phyloP scores from a whole-genome alignment of 495 filamentous ascomycete genomes.

The Penicillium herquei region DNA sequence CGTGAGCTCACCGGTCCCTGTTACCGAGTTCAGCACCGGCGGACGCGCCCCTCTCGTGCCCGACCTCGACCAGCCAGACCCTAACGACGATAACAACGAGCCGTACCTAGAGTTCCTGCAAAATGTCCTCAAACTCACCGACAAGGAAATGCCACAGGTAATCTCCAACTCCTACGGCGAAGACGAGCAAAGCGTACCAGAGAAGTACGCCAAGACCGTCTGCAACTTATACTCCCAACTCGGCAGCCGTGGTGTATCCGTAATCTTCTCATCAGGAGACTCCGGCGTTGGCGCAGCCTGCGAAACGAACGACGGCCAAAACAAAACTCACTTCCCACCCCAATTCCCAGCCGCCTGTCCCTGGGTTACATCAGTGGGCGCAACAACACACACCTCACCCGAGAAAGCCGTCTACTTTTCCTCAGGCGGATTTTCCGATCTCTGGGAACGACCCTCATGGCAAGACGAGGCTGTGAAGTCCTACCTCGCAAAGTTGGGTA shows the following conservation, averaged over 20 bases:
- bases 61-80: conserved; percentile 56
- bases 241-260: conserved; percentile 71
- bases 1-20: conserved; percentile 55
- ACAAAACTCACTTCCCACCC: conserved; percentile 63
- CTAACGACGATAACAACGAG: conserved; percentile 62
- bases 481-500: conserved; percentile 55
- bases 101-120: conserved; percentile 73
- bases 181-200: conserved; percentile 70
- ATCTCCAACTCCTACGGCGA: conserved; percentile 82
- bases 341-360: conserved; percentile 73
- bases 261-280: conserved; percentile 73
- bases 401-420: conserved; percentile 57
- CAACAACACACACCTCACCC: conserved; percentile 56
- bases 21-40: conserved; percentile 67
- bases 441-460: conserved; percentile 59
- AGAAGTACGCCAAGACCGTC: conserved; percentile 62
- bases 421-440: conserved; percentile 69
- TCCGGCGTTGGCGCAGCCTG: conserved; percentile 67
- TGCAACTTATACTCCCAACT: conserved; percentile 71
- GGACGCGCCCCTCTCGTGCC: conserved; percentile 62
- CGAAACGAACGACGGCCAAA: conserved; percentile 63
- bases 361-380: conserved; percentile 71
- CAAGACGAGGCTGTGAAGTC: conserved; percentile 55
- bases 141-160: conserved; percentile 63
- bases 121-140: conserved; percentile 50